Evolutionary conservation across 495 filamentous ascomycete species (phyloP).

Genomic region (Xylaria scruposa): DNA sequence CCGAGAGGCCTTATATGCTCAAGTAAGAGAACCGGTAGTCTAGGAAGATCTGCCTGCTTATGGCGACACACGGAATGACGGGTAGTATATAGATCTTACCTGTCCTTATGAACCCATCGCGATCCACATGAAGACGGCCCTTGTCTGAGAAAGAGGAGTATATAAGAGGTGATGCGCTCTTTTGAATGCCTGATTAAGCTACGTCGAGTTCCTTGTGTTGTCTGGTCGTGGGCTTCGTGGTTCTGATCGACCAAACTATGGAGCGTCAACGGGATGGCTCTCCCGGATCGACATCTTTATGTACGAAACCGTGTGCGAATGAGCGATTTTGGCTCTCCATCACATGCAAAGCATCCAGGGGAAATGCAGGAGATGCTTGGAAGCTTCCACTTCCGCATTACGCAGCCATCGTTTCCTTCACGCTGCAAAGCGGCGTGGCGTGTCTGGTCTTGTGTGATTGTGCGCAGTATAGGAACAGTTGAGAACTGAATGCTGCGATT

Average conservation of each 20-base stretch:
- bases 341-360: neutral
- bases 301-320: constrained; percentile 3
- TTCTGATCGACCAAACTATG: neutral
- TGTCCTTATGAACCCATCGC: neutral
- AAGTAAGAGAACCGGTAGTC: neutral
- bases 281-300: constrained; percentile 22
- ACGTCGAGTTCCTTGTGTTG: neutral
- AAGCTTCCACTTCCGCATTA: neutral
- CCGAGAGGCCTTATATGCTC: neutral
- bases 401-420: neutral
- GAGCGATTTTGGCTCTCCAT: neutral
- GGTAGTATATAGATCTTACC: constrained; percentile 2
- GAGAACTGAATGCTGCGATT: neutral
- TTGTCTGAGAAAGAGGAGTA: neutral
- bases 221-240: neutral
- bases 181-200: neutral
- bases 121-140: constrained; percentile 5
- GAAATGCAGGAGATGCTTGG: neutral
- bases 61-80: neutral
- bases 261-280: neutral
- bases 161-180: neutral
- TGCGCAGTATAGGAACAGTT: neutral
- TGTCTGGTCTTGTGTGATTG: neutral
- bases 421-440: neutral
- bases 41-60: neutral